Evolutionary conservation across 2,329 filamentous ascomycete genomes (phyloP).

Genomic region (Monilinia fructicola): DNA sequence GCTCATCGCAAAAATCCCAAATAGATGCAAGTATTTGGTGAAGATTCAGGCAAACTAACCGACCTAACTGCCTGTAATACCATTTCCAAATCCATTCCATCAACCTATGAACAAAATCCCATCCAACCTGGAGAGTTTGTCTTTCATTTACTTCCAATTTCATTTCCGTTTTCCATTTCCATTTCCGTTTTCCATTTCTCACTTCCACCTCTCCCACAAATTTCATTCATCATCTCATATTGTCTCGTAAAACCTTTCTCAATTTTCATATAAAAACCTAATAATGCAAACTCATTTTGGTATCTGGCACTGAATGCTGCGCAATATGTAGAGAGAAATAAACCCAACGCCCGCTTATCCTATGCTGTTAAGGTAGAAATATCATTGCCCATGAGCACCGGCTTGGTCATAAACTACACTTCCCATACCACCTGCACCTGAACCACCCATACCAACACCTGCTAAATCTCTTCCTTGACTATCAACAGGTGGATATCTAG

Average conservation of each 20-base stretch:
- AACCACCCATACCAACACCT: conserved; percentile 25
- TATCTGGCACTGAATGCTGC: background rate
- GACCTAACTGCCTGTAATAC: no score
- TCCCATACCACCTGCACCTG: conserved; percentile 25
- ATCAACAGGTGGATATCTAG: conserved; percentile 68
- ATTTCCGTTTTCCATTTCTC: background rate
- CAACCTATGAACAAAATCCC: no score
- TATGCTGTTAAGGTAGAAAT: background rate
- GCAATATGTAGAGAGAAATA: background rate
- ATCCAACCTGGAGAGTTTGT: background rate
- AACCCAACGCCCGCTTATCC: background rate
- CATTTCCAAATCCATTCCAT: no score
- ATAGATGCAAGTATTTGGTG: no score
- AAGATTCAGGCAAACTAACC: no score
- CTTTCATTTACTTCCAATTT: background rate
- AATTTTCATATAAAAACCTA: background rate
- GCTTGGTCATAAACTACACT: conserved; percentile 30
- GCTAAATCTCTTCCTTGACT: conserved; percentile 35
- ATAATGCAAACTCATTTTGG: conserved; percentile 4
- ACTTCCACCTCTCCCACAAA: background rate
- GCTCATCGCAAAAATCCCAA: no score
- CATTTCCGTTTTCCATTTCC: background rate
- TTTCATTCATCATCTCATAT: background rate
- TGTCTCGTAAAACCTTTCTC: background rate
- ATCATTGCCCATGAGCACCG: conserved; percentile 32